Conservation (phyloP, 345 rosid species). For the Pistacia atlantica region DNA sequence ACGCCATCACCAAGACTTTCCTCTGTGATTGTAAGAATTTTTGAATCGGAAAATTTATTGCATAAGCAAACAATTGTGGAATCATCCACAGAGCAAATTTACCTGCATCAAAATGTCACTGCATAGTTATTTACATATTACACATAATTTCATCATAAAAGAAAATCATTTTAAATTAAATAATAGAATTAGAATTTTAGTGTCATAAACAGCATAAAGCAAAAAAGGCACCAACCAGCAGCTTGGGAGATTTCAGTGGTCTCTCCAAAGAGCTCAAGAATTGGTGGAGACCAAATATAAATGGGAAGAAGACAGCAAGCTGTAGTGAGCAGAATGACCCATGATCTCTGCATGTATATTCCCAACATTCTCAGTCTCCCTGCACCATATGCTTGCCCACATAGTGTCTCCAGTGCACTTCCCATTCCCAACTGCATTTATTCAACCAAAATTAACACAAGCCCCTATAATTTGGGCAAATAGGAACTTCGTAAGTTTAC, state of each 20-base stretch:
- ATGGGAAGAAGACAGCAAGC: conserved; percentile 64
- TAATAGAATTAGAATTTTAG: neutral
- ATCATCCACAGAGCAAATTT: conserved; percentile 88
- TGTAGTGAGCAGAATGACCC: conserved; percentile 77
- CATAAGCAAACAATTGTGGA: conserved; percentile 85
- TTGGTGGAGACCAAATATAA: conserved; percentile 89
- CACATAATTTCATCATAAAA: neutral
- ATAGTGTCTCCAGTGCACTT: conserved; percentile 87
- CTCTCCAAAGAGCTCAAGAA: conserved; percentile 68
- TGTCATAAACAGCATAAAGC: neutral
- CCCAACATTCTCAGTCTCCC: conserved; percentile 81
- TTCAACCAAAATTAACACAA: neutral
- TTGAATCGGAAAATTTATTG: conserved; percentile 85
- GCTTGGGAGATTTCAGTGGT: conserved; percentile 77
- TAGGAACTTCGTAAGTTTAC: too few relatives aligned
- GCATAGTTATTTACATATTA: neutral
- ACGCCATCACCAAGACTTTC: conserved; percentile 81
- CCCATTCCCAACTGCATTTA: conserved; percentile 85
- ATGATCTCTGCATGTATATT: conserved; percentile 92
- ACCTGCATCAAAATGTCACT: conserved; percentile 43
- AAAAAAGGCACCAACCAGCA: conserved; percentile 50
- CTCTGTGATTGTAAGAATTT: conserved; percentile 90
- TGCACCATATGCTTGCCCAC: conserved; percentile 95
- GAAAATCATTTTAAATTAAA: neutral
- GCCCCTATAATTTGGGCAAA: neutral